Evolutionary conservation across 2,329 filamentous ascomycete genomes (phyloP), one percentile per base, ranked within the genome.

Genomic region (Acarospora socialis): DNA sequence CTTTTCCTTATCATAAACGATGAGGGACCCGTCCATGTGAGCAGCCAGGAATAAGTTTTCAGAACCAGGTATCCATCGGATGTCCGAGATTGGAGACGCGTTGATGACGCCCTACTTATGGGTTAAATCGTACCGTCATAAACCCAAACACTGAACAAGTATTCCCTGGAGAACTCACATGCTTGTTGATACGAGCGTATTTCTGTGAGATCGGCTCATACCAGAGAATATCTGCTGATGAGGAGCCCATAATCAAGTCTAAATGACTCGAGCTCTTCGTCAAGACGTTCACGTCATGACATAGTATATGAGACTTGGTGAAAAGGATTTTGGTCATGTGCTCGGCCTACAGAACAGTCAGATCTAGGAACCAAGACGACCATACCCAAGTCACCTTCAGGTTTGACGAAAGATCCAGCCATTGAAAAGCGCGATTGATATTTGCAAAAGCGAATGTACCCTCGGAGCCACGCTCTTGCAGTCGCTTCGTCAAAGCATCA

Each of bases 1-100:
- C 52, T 90, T 93, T 50, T 94, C 86, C 57, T 95, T 98, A 56
- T 98, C 90, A 46, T 95, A 98, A 2, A 95, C 83, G 3, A 98
- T 70, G 26, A 98, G 56, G 3, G 79, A 78, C 2, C 90, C 90
- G 48, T 98, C 86, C 65, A 83, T 81, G 52, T 95, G 86, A 7
- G 84, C 79, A 7, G 86, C 86, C 27, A 98, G 64, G 49, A 98
- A 95, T 9, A 93, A 63, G 42, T 81, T 92, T 49, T 98, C 90
- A 5, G 87, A 93, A 17, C 83, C 81, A 0, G 90, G 90, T 34
- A 98, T 73, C 90, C 90, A 98, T 49, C 73, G 72, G 42, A 98
- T 92, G 39, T 87, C 75, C 0, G 81, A 79, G 2, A 95, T 78
- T 0, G 87, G 77, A 1, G 81, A 83, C 30, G 70, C 68, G 47